Base-by-base conservation (phyloP, 331 rosid genomes). In the Cydonia oblonga region DNA sequence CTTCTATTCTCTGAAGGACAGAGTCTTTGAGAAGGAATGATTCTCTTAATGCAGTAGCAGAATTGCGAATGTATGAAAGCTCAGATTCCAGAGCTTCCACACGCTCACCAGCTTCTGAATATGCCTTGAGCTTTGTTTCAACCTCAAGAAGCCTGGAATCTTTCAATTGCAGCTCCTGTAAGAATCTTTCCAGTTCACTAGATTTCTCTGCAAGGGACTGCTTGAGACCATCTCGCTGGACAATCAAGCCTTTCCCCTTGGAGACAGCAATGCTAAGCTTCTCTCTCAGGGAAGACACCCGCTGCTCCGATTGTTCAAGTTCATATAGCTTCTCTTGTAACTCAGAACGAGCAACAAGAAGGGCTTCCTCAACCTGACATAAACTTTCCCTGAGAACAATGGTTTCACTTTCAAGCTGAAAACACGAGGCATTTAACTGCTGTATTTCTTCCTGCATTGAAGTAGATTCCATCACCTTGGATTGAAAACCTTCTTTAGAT, bases 1-100 rank as follows among this genome's bases (percentile, higher is more conserved):
- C n/a, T n/a, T n/a, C n/a, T n/a, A n/a, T 93, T 80, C 96, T 86
- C 90, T 95, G 99, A 78, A 95, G 97, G 69, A 83, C 84, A 64
- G 99, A 95, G 84, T 95, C 99, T 81, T 95, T 95, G 52, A 86
- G 96, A 79, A 95, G 97, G 82, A 95, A 95, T 9, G 99, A 95
- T 89, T 95, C 99, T 79, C 99, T 84, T 77, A 95, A 82, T 64
- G 91, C 92, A 75, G 93, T 95, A 67, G 99, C 88, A 49, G 97
- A 95, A 84, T 95, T 95, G 71, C 99, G 99, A 72, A 95, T 95
- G 81, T 95, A 95, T 32, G 92, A 95, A 79, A 95, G 96, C 85
- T 95, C 99, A 16, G 99, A 89, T 79, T 95, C 99, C 86, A 95
- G 80, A 76, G 99, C 96, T 75, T 91, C 98, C 73, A 83, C 90